A percentile compares a stretch with the other conserved stretches of the same genome.
phyloP scores from a whole-genome alignment of 176 grass and related monocot species.

The Themeda triandra region DNA sequence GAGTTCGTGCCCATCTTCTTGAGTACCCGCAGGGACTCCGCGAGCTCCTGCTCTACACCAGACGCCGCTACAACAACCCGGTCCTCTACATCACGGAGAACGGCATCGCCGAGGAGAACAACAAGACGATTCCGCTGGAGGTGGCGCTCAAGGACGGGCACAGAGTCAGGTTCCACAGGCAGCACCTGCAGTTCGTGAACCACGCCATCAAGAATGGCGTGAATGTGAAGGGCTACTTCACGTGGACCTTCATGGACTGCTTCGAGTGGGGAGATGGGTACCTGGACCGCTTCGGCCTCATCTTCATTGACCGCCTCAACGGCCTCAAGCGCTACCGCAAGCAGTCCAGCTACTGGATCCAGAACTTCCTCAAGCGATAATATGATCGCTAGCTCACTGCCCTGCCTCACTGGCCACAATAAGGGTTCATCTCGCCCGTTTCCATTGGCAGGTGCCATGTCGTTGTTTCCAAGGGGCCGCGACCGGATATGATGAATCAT shows the following conservation, averaged over 20 bases:
- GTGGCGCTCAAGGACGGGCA: conserved; percentile 47
- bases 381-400: no score
- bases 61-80: conserved; percentile 49
- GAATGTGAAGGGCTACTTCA: conserved; percentile 57
- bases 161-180: conserved; percentile 38
- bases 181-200: conserved; percentile 37
- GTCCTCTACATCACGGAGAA: conserved; percentile 62
- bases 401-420: no score
- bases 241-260: conserved; percentile 72
- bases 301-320: conserved; percentile 53
- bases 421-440: no score
- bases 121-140: conserved; percentile 20
- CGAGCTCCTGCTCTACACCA: conserved; percentile 52
- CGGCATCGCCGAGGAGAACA: conserved; percentile 44
- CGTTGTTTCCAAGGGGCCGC: no score
- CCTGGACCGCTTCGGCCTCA: conserved; percentile 56
- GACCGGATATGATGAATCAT: no score
- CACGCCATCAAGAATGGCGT: conserved; percentile 56
- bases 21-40: conserved; percentile 47
- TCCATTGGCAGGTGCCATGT: no score
- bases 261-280: conserved; percentile 65
- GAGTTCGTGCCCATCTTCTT: conserved; percentile 41
- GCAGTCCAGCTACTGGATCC: conserved; percentile 60
- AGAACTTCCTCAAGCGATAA: no score
- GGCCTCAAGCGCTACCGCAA: conserved; percentile 62